Base-by-base conservation (phyloP, 2,329 filamentous ascomycete genomes). In the Colletotrichum sp. region DNA sequence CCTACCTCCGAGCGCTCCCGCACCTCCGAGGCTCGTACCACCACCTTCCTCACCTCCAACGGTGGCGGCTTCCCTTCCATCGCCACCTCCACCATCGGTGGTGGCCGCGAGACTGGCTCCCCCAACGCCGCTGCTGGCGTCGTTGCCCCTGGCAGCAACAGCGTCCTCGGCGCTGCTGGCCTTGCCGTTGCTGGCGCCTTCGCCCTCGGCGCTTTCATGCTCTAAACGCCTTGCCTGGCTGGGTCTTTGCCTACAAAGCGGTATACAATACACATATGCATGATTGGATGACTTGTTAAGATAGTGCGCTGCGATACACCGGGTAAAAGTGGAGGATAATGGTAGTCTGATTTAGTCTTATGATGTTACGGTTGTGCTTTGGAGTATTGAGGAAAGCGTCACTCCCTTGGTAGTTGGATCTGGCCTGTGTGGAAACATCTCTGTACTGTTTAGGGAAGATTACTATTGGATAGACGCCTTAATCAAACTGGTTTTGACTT, bases 41-140 rank as follows among this genome's bases (percentile, higher is more conserved):
- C 74, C 70, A 76, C 74, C 36, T 76, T 76, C 74, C 74, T 76
- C 12, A 76, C 74, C 74, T 64, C 55, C 59, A 72, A 72, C 34
- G 72, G 60, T 36, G 74, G 64, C 16, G 74, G 74, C 28, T 65
- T 76, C 21, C 74, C 74, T 32, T 76, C 74, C 65, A 48, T 76
- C 34, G 74, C 74, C 48, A 76, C 74, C 48, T 76, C 74, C 74
- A 74, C 71, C 70, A 76, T 76, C 65, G 52, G 69, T 4, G 73
- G 74, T 7, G 64, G 65, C 2, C 59, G 73, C 63, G 39, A 69
- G 74, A 76, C 74, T 32, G 64, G 74, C 34, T 28, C 68, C 21
- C 68, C 68, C 30, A 76, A 76, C 48, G 64, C 74, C 30, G 74
- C 74, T 9, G 63, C 70, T 16, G 74, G 64, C 21, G 69, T 74